Conservation (phyloP, 2,329 filamentous ascomycete species). For the Cladosporium colombiae region DNA sequence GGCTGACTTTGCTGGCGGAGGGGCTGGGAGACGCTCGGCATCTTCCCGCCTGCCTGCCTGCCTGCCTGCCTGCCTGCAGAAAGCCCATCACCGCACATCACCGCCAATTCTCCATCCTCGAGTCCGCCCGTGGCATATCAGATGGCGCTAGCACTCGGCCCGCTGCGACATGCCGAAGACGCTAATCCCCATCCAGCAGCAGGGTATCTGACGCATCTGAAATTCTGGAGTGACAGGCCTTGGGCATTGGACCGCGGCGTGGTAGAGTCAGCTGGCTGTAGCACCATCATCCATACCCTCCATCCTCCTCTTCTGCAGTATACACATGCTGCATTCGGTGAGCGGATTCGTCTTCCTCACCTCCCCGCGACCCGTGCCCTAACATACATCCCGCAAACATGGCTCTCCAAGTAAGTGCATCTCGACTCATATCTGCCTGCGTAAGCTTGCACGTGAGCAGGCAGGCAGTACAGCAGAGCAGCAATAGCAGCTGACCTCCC, state of each 20-base stretch:
- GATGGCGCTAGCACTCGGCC: background rate
- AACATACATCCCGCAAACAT: constrained; percentile 22
- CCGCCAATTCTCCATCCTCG: background rate
- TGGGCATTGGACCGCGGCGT: background rate
- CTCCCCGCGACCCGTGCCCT: constrained; percentile 35
- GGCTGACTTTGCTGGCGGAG: no score
- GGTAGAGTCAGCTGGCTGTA: background rate
- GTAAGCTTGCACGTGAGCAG: background rate
- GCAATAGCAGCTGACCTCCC: constrained; percentile 11
- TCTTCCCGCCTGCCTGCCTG: no score
- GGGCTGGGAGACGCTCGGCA: background rate
- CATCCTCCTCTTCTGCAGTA: constrained; percentile 3
- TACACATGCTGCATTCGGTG: constrained; percentile 23
- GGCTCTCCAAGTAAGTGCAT: constrained; percentile 21
- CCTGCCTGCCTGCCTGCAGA: background rate
- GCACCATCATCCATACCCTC: background rate
- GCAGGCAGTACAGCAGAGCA: background rate
- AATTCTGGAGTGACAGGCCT: constrained; percentile 5
- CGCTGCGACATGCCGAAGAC: background rate
- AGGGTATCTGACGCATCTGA: constrained; percentile 16
- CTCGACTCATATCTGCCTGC: background rate
- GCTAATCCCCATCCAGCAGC: background rate
- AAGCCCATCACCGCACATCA: background rate
- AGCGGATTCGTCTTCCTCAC: constrained; percentile 36
- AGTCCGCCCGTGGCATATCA: background rate